Evolutionary conservation across 129 eudicot species (phyloP), one percentile per base, ranked within the genome.

Genomic region (Solidago caesia): DNA sequence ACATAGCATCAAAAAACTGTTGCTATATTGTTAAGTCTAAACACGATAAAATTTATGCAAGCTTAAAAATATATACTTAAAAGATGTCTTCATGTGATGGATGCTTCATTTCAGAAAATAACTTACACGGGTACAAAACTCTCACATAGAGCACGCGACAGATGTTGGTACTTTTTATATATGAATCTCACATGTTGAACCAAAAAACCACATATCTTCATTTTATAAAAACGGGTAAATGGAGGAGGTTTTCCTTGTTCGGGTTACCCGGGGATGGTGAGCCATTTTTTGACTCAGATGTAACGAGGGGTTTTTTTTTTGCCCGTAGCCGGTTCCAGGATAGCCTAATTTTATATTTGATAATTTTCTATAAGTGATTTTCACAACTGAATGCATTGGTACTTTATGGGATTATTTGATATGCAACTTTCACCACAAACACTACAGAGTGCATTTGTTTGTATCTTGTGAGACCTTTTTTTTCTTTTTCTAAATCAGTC

Each of bases 401-500:
- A 53, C 21, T 42, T 65, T 65, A 48, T 48, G 11, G 9, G 48
- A 41, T 21, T 66, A 66, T 44, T 14, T 21, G 1, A 65, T 43
- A 41, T 5, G 21, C 70, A 65, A 3, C 27, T 39, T 8, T 64
- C 26, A 64, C 5, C 48, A 41, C 4, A 13, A 42, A 42, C 27
- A 14, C 70, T 65, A 43, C 13, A n/a, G 5, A 42, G 8, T 42
- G 52, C 70, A 65, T 42, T 5, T 65, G 15, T 65, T 42, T 53
- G 48, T 55, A 41, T 15, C 41, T 55, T 13, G 55, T 2, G 65
- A 25, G 15, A 41, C 75, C 41, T 2, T 14, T 43, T 15, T 70
- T 70, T 39, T 27, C 52, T 15, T 70, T 70, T 39, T 27, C 52
- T 5, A 46, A 70, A 51, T 71, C 55, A 33, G 44, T 42, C 64